Evolutionary conservation across 2,329 filamentous ascomycete genomes (phyloP).

Genomic region (Onygenales sp.): DNA sequence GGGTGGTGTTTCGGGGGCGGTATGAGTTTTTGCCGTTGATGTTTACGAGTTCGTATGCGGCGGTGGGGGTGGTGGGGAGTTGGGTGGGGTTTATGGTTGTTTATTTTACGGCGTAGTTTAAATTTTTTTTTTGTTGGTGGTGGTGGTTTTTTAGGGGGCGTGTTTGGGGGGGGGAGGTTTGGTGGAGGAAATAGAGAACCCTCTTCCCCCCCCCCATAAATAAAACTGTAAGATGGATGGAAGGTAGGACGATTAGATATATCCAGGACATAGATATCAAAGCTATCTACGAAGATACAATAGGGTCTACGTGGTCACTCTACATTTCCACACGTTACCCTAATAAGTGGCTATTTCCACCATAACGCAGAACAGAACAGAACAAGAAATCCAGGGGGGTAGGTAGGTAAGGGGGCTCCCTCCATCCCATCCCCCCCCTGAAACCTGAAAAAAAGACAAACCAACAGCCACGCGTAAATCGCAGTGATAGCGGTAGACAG

Average conservation of each 20-base stretch:
- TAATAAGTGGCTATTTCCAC: too few species aligned
- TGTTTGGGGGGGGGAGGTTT: background rate
- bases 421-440: too few species aligned
- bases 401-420: too few species aligned
- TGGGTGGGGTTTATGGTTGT: slow-evolving; percentile 93
- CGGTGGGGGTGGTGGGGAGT: slow-evolving; percentile 88
- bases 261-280: background rate
- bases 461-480: too few species aligned
- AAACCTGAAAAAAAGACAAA: too few species aligned
- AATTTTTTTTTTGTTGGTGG: background rate
- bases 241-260: background rate
- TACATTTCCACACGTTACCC: too few species aligned
- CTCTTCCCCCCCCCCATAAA: slow-evolving; percentile 17
- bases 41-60: slow-evolving; percentile 93
- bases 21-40: slow-evolving; percentile 92
- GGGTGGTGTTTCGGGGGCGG: slow-evolving; percentile 64
- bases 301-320: background rate
- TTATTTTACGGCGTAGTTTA: slow-evolving; percentile 54
- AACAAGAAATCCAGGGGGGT: too few species aligned
- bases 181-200: slow-evolving; percentile 14
- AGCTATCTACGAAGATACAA: background rate
- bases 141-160: too few species aligned
- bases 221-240: background rate
- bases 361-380: too few species aligned
- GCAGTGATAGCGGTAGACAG: too few species aligned